Percentiles rank a stretch among this genome's conserved stretches.
Evolutionary conservation across 306 rosid species (phyloP).

Genomic region (Cucurbita pepo): DNA sequence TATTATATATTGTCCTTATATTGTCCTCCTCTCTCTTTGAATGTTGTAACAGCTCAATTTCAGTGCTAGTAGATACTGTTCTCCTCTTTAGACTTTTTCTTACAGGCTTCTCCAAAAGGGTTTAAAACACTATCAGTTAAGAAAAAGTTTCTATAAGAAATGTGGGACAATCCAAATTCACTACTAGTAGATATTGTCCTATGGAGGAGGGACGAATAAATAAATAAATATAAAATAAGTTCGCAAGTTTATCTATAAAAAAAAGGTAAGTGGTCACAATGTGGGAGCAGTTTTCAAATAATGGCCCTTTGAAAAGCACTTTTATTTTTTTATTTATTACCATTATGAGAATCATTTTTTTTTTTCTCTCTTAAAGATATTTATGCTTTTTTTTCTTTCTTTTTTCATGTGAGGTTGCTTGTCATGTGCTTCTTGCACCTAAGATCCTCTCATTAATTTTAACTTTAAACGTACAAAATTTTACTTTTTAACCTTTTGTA

Average conservation of each 20-base stretch:
- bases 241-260: background rate
- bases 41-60: no score
- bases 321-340: background rate
- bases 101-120: no score
- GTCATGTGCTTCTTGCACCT: constrained; percentile 2
- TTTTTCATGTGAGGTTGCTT: background rate
- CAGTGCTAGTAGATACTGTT: no score
- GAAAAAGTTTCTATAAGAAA: no score
- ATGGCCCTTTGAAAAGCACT: background rate
- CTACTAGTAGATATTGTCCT: no score
- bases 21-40: no score
- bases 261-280: constrained; percentile 4
- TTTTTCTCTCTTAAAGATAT: background rate
- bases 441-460: background rate
- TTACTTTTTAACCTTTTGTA: no score
- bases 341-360: background rate
- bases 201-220: background rate
- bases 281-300: background rate
- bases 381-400: background rate
- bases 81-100: no score
- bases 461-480: background rate
- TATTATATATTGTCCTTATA: no score
- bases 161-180: no score
- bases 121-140: no score
- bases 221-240: background rate